Evolutionary conservation across 2,329 filamentous ascomycete genomes (phyloP), one percentile per base, ranked within the genome.

Genomic region (Fusarium subglutinans): DNA sequence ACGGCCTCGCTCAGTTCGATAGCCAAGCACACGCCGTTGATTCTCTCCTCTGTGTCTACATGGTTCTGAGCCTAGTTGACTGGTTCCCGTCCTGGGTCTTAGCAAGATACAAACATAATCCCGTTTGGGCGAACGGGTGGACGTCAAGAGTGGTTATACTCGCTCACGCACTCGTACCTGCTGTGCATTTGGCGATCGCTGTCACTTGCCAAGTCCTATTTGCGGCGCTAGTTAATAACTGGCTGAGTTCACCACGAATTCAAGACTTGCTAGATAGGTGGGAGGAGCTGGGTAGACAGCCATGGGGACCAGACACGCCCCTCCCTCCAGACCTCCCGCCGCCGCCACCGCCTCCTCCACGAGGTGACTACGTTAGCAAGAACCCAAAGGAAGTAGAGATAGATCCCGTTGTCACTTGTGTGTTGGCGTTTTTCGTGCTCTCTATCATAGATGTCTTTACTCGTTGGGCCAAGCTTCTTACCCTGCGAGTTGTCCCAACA

Each of bases 171-270:
- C 2, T 43, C 40, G 40, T 43, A 0, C 14, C 22, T n/a, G 22
- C 1, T n/a, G 40, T 43, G 10, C 41, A 44, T 12, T 24, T 24
- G 10, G 15, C n/a, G 1, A 17, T n/a, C 10, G n/a, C 10, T 0
- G 12, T 24, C 0, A 14, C n/a, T 1, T 24, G 41, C 6, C 41
- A 44, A 44, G 10, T 24, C 6, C 15, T 44, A 12, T 24, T 44
- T 1, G 0, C 41, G n/a, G n/a, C 14, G 0, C 41, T 44, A 18
- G 10, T 24, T 0, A 0, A 24, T 0, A 18, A 44, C 0, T 44
- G 15, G n/a, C 41, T 44, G 1, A 44, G 15, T 12, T 0, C 15
- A 18, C n/a, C 41, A 8, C 41, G 6, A 24, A 4, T 44, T 12
- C 0, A 5, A 24, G 15, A 17, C 41, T 44, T 44, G 15, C 6